Conservation (phyloP, 2,329 filamentous ascomycete species). For the Elsinoe fawcettii region DNA sequence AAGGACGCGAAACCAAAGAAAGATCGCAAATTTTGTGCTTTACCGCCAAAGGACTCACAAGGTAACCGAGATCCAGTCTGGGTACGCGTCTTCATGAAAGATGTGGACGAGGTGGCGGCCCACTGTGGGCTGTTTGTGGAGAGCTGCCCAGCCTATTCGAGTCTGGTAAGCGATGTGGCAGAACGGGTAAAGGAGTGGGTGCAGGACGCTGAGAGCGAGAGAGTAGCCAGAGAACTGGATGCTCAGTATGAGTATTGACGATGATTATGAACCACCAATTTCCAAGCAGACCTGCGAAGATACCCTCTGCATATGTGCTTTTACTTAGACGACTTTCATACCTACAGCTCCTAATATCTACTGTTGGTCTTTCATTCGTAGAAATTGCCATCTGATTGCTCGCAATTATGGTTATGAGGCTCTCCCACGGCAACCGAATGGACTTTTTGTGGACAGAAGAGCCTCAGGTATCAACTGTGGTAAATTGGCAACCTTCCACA, state of each 20-base stretch:
- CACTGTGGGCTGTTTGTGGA: conserved; percentile 78
- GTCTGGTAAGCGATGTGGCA: conserved; percentile 31
- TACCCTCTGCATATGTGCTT: not conserved
- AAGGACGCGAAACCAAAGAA: conserved; percentile 36
- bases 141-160: conserved; percentile 42
- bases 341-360: not conserved
- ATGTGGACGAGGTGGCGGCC: conserved; percentile 75
- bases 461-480: not conserved
- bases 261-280: not conserved
- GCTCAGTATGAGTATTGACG: conserved; percentile 9
- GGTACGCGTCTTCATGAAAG: conserved; percentile 72
- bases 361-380: not conserved
- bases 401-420: too few relatives aligned
- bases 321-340: not conserved
- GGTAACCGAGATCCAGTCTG: conserved; percentile 62
- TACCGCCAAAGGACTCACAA: conserved; percentile 52
- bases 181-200: conserved; percentile 32
- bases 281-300: not conserved
- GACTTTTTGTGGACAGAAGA: not conserved
- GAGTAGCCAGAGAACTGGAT: conserved; percentile 15
- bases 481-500: conserved; percentile 2
- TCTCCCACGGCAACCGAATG: not conserved
- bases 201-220: conserved; percentile 21
- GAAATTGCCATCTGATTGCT: too few relatives aligned
- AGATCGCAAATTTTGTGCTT: conserved; percentile 69